Evolutionary conservation across 305 asterid genomes (phyloP).

Genomic region (Fraxinus dipetala): DNA sequence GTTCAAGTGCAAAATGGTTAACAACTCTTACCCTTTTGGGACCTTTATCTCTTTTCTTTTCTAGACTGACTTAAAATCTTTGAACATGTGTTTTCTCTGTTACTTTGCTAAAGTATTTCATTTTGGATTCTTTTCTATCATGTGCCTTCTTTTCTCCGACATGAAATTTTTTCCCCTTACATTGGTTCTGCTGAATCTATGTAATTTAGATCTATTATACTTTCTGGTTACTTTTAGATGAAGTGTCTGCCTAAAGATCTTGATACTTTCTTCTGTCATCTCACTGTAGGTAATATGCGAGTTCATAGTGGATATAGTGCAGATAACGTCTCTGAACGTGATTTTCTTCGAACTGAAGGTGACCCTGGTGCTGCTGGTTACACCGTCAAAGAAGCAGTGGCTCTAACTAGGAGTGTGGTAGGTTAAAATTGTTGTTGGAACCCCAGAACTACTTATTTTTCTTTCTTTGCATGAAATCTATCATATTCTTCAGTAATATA

Average conservation of each 20-base stretch:
- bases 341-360: conserved; percentile 91
- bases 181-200: background rate
- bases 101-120: background rate
- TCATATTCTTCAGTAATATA: conserved; percentile 21
- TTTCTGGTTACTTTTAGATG: background rate
- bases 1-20: background rate
- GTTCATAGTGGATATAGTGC: conserved; percentile 43
- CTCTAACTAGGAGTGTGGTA: conserved; percentile 86
- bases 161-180: background rate
- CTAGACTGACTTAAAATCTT: background rate
- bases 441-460: conserved; percentile 7
- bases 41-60: background rate
- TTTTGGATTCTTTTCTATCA: background rate
- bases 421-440: conserved; percentile 35
- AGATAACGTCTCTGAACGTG: conserved; percentile 66
- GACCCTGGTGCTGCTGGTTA: conserved; percentile 96
- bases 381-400: conserved; percentile 85
- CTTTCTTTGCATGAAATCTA: conserved; percentile 9
- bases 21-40: background rate
- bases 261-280: conserved; percentile 21
- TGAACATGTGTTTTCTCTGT: background rate
- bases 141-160: background rate
- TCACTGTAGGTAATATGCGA: conserved; percentile 45
- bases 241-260: background rate
- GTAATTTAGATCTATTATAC: conserved; percentile 1